These are phyloP conservation scores for Aspergillus asperescens DNA, from an alignment of 495 filamentous ascomycete species.

Conservation along the genomic window DNA sequence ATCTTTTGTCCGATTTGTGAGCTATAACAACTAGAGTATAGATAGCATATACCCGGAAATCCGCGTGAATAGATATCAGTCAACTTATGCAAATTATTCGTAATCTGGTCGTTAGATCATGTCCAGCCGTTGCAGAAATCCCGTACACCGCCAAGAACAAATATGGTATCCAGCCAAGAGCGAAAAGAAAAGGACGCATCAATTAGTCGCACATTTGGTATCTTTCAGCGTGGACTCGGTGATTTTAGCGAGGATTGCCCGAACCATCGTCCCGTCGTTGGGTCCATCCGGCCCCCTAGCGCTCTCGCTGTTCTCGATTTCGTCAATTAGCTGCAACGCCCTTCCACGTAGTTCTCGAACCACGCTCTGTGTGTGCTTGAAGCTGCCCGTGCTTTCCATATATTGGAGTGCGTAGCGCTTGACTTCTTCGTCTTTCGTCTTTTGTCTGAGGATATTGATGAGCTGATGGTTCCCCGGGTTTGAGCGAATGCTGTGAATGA, in stretches of 20 bases:
- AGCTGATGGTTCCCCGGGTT: conserved; percentile 76
- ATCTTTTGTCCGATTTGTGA: not conserved
- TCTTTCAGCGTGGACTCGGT: conserved; percentile 36
- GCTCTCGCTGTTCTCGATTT: conserved; percentile 52
- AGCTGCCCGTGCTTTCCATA: conserved; percentile 85
- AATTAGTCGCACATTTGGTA: conserved; percentile 8
- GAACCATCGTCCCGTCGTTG: conserved; percentile 37
- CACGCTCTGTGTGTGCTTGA: conserved; percentile 74
- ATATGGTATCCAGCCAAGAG: not conserved
- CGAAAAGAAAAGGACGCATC: not conserved
- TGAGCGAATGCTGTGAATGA: conserved; percentile 89
- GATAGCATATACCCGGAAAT: not conserved
- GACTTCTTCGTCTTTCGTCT: conserved; percentile 77
- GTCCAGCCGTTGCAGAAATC: not conserved
- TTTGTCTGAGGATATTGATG: conserved; percentile 88
- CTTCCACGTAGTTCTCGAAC: conserved; percentile 60
- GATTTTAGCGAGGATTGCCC: conserved; percentile 45
- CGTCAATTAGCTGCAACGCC: conserved; percentile 61
- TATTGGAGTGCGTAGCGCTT: conserved; percentile 89
- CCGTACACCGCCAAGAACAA: not conserved
- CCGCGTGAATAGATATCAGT: not conserved
- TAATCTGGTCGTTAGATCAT: conserved; percentile 3
- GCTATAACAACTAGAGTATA: not conserved
- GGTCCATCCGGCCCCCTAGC: conserved; percentile 29
- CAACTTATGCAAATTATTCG: not conserved